Conservation (phyloP, 176 grass and related monocot species). For the Cocos nucifera region DNA sequence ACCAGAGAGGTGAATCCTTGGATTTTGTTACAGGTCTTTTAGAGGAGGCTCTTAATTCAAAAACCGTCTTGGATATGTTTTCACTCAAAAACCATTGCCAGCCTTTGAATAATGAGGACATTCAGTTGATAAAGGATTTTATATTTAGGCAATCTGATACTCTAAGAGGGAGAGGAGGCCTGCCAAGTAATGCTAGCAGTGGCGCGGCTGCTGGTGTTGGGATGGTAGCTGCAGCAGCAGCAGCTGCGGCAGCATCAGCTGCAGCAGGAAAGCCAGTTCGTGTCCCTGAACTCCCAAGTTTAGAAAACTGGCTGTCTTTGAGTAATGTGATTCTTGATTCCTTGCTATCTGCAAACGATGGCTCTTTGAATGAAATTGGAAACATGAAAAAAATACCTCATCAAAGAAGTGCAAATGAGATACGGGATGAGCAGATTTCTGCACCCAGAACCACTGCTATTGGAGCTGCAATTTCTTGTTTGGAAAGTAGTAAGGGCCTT, state of each 20-base stretch:
- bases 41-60: constrained; percentile 47
- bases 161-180: constrained; percentile 59
- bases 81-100: constrained; percentile 53
- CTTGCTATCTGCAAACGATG: constrained; percentile 33
- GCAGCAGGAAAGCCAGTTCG: constrained; percentile 54
- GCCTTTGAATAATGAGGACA: constrained; percentile 48
- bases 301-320: constrained; percentile 68
- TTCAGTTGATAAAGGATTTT: constrained; percentile 86
- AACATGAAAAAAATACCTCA: constrained; percentile 11
- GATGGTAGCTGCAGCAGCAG: constrained; percentile 76
- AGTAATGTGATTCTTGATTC: constrained; percentile 54
- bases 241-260: constrained; percentile 69
- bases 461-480: constrained; percentile 44
- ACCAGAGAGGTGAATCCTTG: constrained; percentile 52
- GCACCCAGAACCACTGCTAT: constrained; percentile 31
- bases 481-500: constrained; percentile 60
- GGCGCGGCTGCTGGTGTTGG: constrained; percentile 63
- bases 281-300: constrained; percentile 57
- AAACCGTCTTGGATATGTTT: constrained; percentile 45
- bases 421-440: constrained; percentile 28
- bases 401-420: constrained; percentile 22
- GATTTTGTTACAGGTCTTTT: constrained; percentile 48
- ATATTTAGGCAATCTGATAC: constrained; percentile 68
- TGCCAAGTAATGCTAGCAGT: constrained; percentile 51
- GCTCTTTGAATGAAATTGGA: constrained; percentile 17